Evolutionary conservation across 768 basidiomycete species (phyloP).

Genomic region (Rhizopogon vesiculosus): DNA sequence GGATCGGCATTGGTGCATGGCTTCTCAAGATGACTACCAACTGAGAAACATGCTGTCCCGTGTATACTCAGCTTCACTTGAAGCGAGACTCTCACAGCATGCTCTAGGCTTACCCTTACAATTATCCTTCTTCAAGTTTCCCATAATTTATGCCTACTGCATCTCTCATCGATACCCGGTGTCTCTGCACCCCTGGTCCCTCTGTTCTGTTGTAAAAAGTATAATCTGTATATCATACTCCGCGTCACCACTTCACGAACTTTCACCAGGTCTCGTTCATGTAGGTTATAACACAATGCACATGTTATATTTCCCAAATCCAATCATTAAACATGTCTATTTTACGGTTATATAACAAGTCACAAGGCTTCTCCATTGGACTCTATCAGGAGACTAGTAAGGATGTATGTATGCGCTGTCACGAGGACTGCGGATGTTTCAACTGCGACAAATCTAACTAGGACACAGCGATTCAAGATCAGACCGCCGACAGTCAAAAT

Average conservation of each 20-base stretch:
- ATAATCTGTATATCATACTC: slow-evolving; percentile 19
- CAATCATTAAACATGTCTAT: neutral
- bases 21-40: slow-evolving; percentile 51
- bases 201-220: slow-evolving; percentile 14
- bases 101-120: neutral
- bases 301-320: too few relatives aligned
- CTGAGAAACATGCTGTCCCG: slow-evolving; percentile 10
- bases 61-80: neutral
- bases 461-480: too few relatives aligned
- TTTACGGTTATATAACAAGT: neutral
- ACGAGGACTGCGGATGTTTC: too few relatives aligned
- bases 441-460: too few relatives aligned
- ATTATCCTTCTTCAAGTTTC: neutral
- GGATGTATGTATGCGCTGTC: too few relatives aligned
- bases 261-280: neutral
- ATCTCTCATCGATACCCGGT: slow-evolving; percentile 2
- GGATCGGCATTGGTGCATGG: slow-evolving; percentile 65
- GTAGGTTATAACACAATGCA: neutral
- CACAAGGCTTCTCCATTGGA: too few relatives aligned
- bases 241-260: slow-evolving; percentile 6
- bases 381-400: too few relatives aligned
- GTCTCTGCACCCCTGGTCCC: slow-evolving; percentile 4
- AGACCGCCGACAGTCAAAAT: too few relatives aligned
- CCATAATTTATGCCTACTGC: slow-evolving; percentile 1
- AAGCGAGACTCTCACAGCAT: neutral